A percentile compares a stretch with the other conserved stretches of the same genome.
Evolutionary conservation across 2,329 filamentous ascomycete species (phyloP).

Genomic region (Aureobasidium pullulans): DNA sequence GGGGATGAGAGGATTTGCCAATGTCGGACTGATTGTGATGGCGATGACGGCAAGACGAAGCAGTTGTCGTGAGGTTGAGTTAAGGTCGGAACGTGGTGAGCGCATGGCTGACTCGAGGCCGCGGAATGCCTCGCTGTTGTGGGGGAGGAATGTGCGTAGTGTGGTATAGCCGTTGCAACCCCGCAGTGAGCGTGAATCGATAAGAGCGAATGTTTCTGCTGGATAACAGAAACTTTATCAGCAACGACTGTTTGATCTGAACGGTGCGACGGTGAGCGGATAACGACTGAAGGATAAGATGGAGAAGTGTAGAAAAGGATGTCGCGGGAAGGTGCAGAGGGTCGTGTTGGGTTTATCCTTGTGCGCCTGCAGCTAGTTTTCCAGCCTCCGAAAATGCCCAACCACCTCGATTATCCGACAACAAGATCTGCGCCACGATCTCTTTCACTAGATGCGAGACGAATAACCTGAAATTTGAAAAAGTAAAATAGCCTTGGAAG

Average conservation of each 20-base stretch:
- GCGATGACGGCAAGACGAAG: constrained; percentile 24
- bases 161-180: constrained; percentile 9
- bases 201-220: background rate
- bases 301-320: background rate
- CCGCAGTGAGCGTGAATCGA: constrained; percentile 7
- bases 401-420: constrained; percentile 1
- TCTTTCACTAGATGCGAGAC: background rate
- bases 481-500: background rate
- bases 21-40: constrained; percentile 19
- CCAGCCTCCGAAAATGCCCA: constrained; percentile 11
- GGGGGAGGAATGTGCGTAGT: background rate
- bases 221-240: background rate
- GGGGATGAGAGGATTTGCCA: constrained; percentile 22
- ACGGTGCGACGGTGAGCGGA: constrained; percentile 6
- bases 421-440: background rate
- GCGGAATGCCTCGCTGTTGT: constrained; percentile 17
- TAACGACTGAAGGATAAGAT: constrained; percentile 3
- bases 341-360: constrained; percentile 6
- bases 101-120: constrained; percentile 18
- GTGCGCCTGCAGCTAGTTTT: constrained; percentile 8
- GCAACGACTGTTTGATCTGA: background rate
- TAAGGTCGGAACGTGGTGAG: constrained; percentile 20
- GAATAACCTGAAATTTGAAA: background rate
- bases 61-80: constrained; percentile 16
- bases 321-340: constrained; percentile 10